Evolutionary conservation across 768 basidiomycete species (phyloP).

Genomic region (Suillus sp.): DNA sequence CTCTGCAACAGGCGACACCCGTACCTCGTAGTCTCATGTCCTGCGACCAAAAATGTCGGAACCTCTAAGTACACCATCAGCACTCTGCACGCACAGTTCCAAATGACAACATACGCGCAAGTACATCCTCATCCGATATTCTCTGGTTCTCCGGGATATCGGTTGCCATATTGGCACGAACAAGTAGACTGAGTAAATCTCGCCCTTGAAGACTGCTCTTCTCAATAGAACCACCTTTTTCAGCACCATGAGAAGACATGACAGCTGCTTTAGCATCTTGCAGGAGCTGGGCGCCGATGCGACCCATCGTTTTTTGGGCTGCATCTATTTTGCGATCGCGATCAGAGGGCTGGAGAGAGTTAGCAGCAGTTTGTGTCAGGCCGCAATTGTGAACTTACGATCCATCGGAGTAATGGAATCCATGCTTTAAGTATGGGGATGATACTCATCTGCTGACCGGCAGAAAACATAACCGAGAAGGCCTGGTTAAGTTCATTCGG

Average conservation of each 20-base stretch:
- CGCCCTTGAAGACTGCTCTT: conserved; percentile 39
- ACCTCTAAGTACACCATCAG: conserved; percentile 46
- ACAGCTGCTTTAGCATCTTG: conserved; percentile 49
- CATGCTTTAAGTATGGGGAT: conserved; percentile 36
- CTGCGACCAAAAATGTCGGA: conserved; percentile 61
- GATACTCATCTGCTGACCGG: conserved; percentile 16
- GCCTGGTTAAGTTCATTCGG: conserved; percentile 37
- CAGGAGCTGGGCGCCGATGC: conserved; percentile 53
- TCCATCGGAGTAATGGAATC: conserved; percentile 39
- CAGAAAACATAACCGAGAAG: conserved; percentile 34
- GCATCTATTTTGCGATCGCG: conserved; percentile 19
- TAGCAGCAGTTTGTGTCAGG: background rate
- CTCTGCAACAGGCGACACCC: conserved; percentile 1
- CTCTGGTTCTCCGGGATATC: conserved; percentile 56
- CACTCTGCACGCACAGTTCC: too few relatives aligned
- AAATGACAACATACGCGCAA: conserved; percentile 46
- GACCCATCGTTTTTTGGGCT: conserved; percentile 45
- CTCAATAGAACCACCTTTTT: conserved; percentile 34
- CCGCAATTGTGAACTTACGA: conserved; percentile 35
- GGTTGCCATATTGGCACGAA: conserved; percentile 65
- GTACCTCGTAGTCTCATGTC: conserved; percentile 60
- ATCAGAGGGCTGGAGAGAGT: conserved; percentile 24
- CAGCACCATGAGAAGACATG: conserved; percentile 19
- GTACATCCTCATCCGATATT: conserved; percentile 63
- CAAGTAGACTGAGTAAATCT: conserved; percentile 61